Base-by-base conservation (phyloP, 768 basidiomycete species). In the Auriscalpium vulgare region DNA sequence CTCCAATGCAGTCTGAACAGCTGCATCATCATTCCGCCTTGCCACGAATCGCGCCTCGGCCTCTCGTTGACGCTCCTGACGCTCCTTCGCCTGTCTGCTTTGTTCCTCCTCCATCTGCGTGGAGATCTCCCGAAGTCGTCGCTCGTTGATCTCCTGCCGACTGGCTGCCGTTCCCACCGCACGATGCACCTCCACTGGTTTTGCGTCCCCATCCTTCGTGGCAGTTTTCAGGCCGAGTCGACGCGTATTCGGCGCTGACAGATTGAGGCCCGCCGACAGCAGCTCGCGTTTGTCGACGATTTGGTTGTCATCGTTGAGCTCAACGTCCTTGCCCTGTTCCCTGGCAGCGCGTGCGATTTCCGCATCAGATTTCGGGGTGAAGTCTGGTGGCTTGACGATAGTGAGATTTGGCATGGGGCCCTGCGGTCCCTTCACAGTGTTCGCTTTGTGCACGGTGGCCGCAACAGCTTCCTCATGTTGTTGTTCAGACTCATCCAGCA, bases 291-390 rank as follows among this genome's bases (percentile, higher is more conserved):
- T 94, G 74, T 99, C 97, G 49, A 99, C 87, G 47, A 98, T 94
- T 68, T 95, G 91, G 63, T 94, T 95, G 63, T 97, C 95, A 69
- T 98, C 95, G 69, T 98, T 98, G 37, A 97, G 74, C 69, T 97
- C 95, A 37, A 99, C 85, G 10, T 84, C 78, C 68, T 88, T 88
- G 21, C 94, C 95, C 65, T 87, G 78, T 56, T 78, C 81, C 61
- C 77, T 75, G 14, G 92, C 91, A 46, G 79, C 63, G 46, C 69
- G 79, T 21, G 88, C 91, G 29, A 91, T 77, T 64, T 91, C 86
- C 34, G 81, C 64, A 69, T 95, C 93, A 38, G 88, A 84, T 62
- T 78, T 70, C 46, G 81, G 78, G 1, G 75, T 71, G 63, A 84
- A 74, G 58, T 88, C 77, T 44, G 78, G 72, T 11, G 88, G 91